phyloP scores from a whole-genome alignment of 306 rosid genomes.

The Hylodesmum podocarpum region DNA sequence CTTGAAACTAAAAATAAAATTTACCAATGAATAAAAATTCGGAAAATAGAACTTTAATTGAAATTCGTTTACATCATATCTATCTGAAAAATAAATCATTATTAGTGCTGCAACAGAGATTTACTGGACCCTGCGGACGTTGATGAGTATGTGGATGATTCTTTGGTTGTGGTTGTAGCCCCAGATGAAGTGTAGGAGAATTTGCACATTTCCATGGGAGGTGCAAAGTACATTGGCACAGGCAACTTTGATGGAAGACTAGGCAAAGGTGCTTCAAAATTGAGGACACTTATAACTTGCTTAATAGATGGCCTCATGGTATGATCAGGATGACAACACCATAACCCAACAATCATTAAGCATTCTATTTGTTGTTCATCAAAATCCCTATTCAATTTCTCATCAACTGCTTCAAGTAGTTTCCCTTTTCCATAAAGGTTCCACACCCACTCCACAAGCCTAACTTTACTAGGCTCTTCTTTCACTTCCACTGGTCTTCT shows the following conservation, averaged over 20 bases:
- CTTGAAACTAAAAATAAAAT: too few species aligned
- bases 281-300: conserved; percentile 66
- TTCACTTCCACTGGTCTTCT: conserved; percentile 58
- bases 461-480: conserved; percentile 44
- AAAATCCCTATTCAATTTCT: conserved; percentile 38
- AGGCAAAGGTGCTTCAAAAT: conserved; percentile 53
- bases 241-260: conserved; percentile 60
- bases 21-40: too few species aligned
- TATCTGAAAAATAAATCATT: background rate
- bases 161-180: conserved; percentile 32
- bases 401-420: conserved; percentile 48
- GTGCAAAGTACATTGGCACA: conserved; percentile 63
- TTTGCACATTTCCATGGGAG: conserved; percentile 44
- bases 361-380: conserved; percentile 52
- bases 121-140: conserved; percentile 50
- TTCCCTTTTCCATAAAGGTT: conserved; percentile 61
- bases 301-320: conserved; percentile 57
- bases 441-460: conserved; percentile 80
- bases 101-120: conserved; percentile 36
- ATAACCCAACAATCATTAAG: conserved; percentile 60
- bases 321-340: conserved; percentile 80
- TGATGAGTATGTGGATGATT: conserved; percentile 48
- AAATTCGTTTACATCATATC: background rate
- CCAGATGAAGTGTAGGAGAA: conserved; percentile 49
- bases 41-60: too few species aligned